Base-by-base conservation (phyloP, 2,329 filamentous ascomycete genomes). In the Microcera coccophila region DNA sequence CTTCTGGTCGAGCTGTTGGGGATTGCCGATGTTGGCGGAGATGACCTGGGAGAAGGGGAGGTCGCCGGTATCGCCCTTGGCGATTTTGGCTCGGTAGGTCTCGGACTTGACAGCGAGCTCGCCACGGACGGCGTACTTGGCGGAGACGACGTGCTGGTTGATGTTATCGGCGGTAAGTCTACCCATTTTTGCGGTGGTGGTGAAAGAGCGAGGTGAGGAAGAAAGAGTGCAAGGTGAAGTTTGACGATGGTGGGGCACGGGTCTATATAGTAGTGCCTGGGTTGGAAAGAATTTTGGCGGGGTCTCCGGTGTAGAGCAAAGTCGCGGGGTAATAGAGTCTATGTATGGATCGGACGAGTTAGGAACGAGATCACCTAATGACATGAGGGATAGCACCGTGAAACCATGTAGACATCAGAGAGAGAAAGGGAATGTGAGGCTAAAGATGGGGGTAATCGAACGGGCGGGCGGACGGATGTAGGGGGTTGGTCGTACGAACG, bases 1-100 rank as follows among this genome's bases (percentile, higher is more conserved):
- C 76, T 97, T 94, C 78, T 98, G 93, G 71, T 96, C 93, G 50
- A 98, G 82, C 72, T 98, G 93, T 71, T 98, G 93, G 4, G 93
- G 93, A 74, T 98, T 98, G 63, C 93, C 93, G 62, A 98, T 98
- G 73, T 98, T 98, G 70, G 93, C 93, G 50, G 87, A 90, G 71
- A 98, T 91, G 68, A 98, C 84, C 47, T 89, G 79, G 59, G 87
- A 76, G 68, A 98, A 98, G 37, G 93, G 91, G 38, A 97, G 76
- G 61, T 66, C 65, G 35, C 46, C 39, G 45, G 60, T 66, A 55
- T 66, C 75, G 57, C 78, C 80, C 50, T 80, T 77, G 52, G 74
- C 72, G 47, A 96, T 74, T 60, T 79, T 76, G 41, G 84, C 84
- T 47, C 91, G 85, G 72, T 91, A 95, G 68, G 89, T 79, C 72